These are phyloP conservation scores for Colletotrichum australisinense DNA, from an alignment of 2,329 filamentous ascomycete species.

Conservation along the genomic window DNA sequence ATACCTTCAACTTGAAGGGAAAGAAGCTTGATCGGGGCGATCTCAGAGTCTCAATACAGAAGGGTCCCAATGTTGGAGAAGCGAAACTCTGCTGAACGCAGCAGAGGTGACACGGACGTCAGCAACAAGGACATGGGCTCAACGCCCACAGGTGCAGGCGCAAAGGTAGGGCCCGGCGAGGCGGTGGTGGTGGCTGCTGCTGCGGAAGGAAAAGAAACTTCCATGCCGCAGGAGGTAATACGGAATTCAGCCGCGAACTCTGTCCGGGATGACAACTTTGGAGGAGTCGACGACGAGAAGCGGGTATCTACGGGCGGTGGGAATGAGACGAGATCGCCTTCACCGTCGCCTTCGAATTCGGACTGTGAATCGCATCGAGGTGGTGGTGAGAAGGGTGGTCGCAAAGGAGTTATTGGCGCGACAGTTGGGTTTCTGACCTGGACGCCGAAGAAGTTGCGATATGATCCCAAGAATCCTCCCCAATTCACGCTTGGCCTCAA, in stretches of 20 bases:
- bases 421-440: constrained; percentile 54
- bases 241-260: constrained; percentile 9
- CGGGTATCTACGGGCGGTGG: background rate
- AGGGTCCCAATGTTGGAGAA: background rate
- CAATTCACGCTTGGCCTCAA: constrained; percentile 77
- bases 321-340: constrained; percentile 3
- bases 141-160: background rate
- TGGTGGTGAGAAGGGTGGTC: background rate
- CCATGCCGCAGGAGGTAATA: background rate
- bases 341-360: constrained; percentile 3
- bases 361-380: constrained; percentile 6
- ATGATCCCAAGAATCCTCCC: constrained; percentile 73
- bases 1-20: background rate
- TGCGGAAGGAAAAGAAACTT: background rate
- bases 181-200: background rate
- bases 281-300: background rate
- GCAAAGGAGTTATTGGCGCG: background rate
- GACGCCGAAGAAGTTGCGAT: constrained; percentile 75
- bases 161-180: background rate
- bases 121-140: constrained; percentile 1
- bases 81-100: constrained; percentile 11
- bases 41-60: background rate
- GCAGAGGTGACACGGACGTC: constrained; percentile 5
- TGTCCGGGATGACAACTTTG: background rate
- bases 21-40: background rate